Percentiles rank a stretch among this genome's conserved stretches.
Conservation (phyloP, 176 grass and related monocot species). For the Puccinellia tenuiflora region DNA sequence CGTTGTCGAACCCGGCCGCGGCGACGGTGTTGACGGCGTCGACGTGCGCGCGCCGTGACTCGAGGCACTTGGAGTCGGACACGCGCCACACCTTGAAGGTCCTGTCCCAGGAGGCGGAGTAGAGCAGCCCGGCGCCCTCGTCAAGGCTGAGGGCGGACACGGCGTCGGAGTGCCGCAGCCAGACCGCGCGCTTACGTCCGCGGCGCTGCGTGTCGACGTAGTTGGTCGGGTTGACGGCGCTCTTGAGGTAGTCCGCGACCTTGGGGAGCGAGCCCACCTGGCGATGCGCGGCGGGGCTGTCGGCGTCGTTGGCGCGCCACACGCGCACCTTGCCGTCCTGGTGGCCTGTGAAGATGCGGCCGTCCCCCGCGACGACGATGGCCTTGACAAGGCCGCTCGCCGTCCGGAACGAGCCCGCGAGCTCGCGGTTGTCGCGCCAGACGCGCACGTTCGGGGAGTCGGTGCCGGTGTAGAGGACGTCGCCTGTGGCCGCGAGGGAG, state of each 20-base stretch:
- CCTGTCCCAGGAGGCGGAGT: neutral
- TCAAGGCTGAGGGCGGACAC: neutral
- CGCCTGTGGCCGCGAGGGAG: neutral
- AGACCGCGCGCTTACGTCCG: neutral
- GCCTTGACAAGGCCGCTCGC: neutral
- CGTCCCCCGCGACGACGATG: neutral
- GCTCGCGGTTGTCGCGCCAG: neutral
- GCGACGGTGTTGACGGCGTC: neutral
- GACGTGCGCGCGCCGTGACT: neutral
- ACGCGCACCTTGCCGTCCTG: constrained; percentile 11
- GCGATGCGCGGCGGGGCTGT: neutral
- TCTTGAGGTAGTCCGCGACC: constrained; percentile 37
- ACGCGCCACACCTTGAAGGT: constrained; percentile 3
- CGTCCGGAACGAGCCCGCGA: neutral
- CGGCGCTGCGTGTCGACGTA: constrained; percentile 40
- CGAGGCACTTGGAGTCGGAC: neutral
- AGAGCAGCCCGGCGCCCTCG: neutral
- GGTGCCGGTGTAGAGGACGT: neutral
- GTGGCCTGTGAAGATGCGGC: neutral
- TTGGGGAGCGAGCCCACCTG: constrained; percentile 36
- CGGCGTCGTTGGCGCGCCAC: neutral
- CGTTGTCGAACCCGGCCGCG: constrained; percentile 29
- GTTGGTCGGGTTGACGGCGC: constrained; percentile 43
- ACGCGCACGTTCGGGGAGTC: neutral
- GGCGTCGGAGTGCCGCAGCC: neutral